Evolutionary conservation across 805 yeast genomes (phyloP), one percentile per base, ranked within the genome.

Genomic region (Zygosaccharomyces bisporus): DNA sequence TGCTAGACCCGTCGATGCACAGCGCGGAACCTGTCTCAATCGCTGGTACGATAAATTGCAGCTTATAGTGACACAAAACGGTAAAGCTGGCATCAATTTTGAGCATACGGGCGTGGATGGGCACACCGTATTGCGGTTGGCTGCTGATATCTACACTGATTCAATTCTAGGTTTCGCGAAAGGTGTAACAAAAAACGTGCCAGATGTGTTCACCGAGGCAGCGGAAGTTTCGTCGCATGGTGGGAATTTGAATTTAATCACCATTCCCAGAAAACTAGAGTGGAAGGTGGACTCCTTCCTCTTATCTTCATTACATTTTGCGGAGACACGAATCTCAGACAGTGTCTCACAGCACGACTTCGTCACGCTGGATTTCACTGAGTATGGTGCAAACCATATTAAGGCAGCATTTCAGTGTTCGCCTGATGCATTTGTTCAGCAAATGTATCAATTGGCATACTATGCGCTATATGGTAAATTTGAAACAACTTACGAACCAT

Each of bases 101-200:
- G 97, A 89, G 59, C 93, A 89, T 60, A 85, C 97, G 0, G 96
- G 96, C 54, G 95, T 89, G 20, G 97, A 89, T 66, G 97, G 97
- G 45, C 96, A 89, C 64, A 89, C 97, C 0, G 95, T 89, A 4
- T 69, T 89, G 53, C 69, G 96, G 51, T 83, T 85, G 69, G 95
- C 88, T 10, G 80, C 88, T 31, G 96, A 89, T 64, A 85, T 89
- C 44, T 89, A 89, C 62, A 89, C 96, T 0, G 97, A 89, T 62
- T 83, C 95, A 1, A 87, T 89, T 42, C 70, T 89, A 49, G 76
- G 90, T 39, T 89, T 88, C 72, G 96, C 96, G 7, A 81, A 77
- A 56, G 75, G 85, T 10, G 88, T 89, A 56, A 87, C 89, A 54
- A 77, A 78, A 49, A 81, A 82, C 45, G 60, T 64, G 4, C 66